Conservation (phyloP, 2,329 filamentous ascomycete species). For the Lasiodiplodia sp. region DNA sequence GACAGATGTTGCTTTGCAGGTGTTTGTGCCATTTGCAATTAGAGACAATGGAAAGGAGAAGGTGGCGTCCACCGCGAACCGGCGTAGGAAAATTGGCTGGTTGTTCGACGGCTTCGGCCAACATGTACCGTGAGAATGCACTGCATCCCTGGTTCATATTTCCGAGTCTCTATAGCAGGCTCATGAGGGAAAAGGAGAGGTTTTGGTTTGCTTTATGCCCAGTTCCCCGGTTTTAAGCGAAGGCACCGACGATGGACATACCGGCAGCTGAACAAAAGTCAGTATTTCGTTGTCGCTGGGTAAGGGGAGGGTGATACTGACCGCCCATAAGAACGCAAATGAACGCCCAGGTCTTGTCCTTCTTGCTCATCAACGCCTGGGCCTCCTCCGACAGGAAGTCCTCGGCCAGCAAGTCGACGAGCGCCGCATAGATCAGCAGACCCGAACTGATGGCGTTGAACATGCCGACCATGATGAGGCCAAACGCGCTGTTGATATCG, state of each 20-base stretch:
- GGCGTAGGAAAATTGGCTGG: neutral
- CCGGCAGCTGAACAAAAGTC: conserved; percentile 36
- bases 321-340: conserved; percentile 46
- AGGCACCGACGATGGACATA: conserved; percentile 47
- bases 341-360: conserved; percentile 63
- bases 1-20: neutral
- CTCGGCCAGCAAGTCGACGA: conserved; percentile 85
- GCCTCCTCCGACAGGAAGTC: conserved; percentile 73
- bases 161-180: neutral
- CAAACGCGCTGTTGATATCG: conserved; percentile 77
- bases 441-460: conserved; percentile 88
- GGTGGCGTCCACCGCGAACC: neutral
- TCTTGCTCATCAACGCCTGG: conserved; percentile 54
- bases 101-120: neutral
- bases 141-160: neutral
- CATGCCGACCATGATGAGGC: conserved; percentile 81
- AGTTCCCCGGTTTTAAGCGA: conserved; percentile 38
- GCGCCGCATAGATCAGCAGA: conserved; percentile 78
- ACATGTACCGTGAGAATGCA: neutral
- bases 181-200: neutral
- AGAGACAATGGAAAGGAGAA: neutral
- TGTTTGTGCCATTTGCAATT: neutral
- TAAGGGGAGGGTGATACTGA: neutral
- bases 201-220: neutral
- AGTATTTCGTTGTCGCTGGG: neutral